These are phyloP conservation scores for Yamadazyma akitaensis DNA, from an alignment of 805 yeast genomes.

Conservation along the genomic window DNA sequence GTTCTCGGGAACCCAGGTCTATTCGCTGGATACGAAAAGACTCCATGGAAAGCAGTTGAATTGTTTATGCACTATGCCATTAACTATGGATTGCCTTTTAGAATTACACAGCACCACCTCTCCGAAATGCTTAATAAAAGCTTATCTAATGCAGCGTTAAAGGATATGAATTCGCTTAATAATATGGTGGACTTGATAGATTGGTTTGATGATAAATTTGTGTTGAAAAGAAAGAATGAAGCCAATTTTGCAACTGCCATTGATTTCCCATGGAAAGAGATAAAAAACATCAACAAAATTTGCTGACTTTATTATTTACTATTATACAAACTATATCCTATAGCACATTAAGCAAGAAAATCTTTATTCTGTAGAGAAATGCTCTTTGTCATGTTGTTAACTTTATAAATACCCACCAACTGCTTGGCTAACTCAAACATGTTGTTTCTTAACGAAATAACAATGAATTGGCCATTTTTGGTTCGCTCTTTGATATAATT, in stretches of 20 bases:
- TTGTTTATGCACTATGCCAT: slow-evolving; percentile 74
- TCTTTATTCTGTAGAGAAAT: slow-evolving; percentile 72
- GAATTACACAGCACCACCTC: slow-evolving; percentile 82
- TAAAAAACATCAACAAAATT: not conserved
- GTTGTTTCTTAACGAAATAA: slow-evolving; percentile 90
- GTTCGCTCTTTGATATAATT: slow-evolving; percentile 95
- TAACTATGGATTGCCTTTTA: slow-evolving; percentile 80
- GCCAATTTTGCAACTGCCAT: slow-evolving; percentile 58
- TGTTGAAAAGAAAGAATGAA: slow-evolving; percentile 64
- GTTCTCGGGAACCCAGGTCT: slow-evolving; percentile 81
- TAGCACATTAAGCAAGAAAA: slow-evolving; percentile 18
- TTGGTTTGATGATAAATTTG: slow-evolving; percentile 75
- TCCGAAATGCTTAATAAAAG: slow-evolving; percentile 76
- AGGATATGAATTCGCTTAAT: slow-evolving; percentile 59
- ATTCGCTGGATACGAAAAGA: slow-evolving; percentile 65
- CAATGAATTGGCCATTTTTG: slow-evolving; percentile 93
- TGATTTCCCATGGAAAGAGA: slow-evolving; percentile 30
- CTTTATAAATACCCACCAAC: slow-evolving; percentile 93
- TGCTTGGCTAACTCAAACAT: slow-evolving; percentile 97
- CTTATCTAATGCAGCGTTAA: slow-evolving; percentile 28
- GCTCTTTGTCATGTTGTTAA: slow-evolving; percentile 84
- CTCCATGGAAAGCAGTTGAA: slow-evolving; percentile 94
- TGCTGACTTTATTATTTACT: not conserved
- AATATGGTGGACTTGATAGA: slow-evolving; percentile 66
- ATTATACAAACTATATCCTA: not conserved